Conservation (phyloP, 1,139 yeast species). For the Geotrichum cucujoidarum region DNA sequence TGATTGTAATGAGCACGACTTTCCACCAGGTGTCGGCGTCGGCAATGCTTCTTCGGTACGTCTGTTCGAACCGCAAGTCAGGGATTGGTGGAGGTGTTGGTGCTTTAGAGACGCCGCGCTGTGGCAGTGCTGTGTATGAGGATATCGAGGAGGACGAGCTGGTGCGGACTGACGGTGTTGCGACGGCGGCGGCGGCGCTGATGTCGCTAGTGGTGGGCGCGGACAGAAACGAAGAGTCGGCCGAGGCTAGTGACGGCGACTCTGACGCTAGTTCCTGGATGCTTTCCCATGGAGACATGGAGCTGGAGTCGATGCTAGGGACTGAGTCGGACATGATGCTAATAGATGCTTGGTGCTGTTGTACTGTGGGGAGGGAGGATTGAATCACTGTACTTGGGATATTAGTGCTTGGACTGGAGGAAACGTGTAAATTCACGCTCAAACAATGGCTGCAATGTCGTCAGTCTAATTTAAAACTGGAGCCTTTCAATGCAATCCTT, state of each 20-base stretch:
- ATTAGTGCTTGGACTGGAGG: background rate
- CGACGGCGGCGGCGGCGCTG: background rate
- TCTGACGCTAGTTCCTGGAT: background rate
- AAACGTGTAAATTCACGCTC: too few species aligned
- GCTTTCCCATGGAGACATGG: slow-evolving; percentile 1
- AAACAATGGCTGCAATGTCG: too few species aligned
- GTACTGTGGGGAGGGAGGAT: too few species aligned
- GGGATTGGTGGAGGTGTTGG: slow-evolving; percentile 26
- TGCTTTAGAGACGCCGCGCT: background rate
- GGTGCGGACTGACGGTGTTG: background rate
- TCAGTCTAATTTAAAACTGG: too few species aligned
- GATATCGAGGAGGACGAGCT: background rate
- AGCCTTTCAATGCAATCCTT: too few species aligned
- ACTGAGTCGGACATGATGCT: background rate
- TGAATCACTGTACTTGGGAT: too few species aligned
- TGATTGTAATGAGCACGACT: slow-evolving; percentile 31
- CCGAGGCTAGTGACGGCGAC: background rate
- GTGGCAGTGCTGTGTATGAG: too few species aligned
- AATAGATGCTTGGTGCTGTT: too few species aligned
- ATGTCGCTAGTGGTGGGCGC: background rate
- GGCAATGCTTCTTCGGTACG: slow-evolving; percentile 32
- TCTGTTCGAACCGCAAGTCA: slow-evolving; percentile 34
- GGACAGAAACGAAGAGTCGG: background rate
- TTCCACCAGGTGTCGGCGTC: slow-evolving; percentile 29
- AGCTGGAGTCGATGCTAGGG: background rate